phyloP scores from a whole-genome alignment of 495 filamentous ascomycete species.

The Tuber aestivum region DNA sequence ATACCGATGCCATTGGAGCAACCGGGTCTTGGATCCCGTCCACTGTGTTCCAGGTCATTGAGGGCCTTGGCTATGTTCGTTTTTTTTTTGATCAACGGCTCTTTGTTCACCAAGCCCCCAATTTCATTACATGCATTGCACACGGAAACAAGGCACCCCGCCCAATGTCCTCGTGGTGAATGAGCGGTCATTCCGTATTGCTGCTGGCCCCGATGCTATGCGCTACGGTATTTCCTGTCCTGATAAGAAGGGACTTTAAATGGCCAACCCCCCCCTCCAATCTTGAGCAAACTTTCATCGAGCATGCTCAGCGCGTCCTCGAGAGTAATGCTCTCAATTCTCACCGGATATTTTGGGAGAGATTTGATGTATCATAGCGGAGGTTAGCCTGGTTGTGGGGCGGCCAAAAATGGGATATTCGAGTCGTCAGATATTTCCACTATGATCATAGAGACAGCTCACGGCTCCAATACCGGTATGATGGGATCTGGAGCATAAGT shows the following conservation, averaged over 20 bases:
- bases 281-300: not conserved
- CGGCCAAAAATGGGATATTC: constrained; percentile 3
- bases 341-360: not conserved
- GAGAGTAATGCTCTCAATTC: not conserved
- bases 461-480: constrained; percentile 1
- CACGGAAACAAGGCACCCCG: not conserved
- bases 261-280: not conserved
- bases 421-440: constrained; percentile 7
- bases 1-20: not conserved
- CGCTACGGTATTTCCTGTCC: not conserved
- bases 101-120: constrained; percentile 2
- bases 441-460: constrained; percentile 5
- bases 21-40: not conserved
- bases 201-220: not conserved
- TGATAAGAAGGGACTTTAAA: not conserved
- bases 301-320: not conserved
- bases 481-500: not conserved
- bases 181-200: not conserved
- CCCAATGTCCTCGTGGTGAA: not conserved
- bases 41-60: not conserved
- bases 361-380: constrained; percentile 4
- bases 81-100: not conserved
- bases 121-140: constrained; percentile 4
- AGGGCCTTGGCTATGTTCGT: not conserved
- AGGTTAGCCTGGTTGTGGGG: not conserved